Base-by-base conservation (phyloP, 768 basidiomycete genomes). In the Daedalea quercina region DNA sequence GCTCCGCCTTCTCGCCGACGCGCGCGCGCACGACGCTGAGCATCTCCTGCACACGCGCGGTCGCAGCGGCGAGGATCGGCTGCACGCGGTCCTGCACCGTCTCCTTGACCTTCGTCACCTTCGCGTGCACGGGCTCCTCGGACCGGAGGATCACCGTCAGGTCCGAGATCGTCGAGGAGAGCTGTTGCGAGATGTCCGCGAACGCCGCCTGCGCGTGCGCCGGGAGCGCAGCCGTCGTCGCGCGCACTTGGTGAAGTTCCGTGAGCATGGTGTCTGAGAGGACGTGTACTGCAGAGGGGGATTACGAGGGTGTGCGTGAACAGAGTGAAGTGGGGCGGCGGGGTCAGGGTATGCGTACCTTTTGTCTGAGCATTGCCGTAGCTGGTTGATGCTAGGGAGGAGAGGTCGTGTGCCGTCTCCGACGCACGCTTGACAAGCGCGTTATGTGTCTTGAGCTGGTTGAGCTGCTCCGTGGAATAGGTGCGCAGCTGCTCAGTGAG, bases 401-500 rank as follows among this genome's bases (percentile, higher is more conserved):
- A 79, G 64, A 91, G 79, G 45, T 75, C 73, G 31, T 81, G 76
- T 17, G 87, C 85, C 22, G 82, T 84, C 46, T 81, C 81, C 2
- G 79, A 78, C 2, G 87, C 87, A 54, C 77, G 78, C 74, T 89
- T 84, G 82, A 87, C 77, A 43, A 88, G 67, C 45, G 69, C 74
- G 53, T 72, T 85, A 58, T 90, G 88, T 17, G 74, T 71, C 60
- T 84, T 83, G 40, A 89, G 68, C 56, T 86, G 79, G 54, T 81
- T 85, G 62, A 88, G 66, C 60, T 89, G 87, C 56, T 88, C 84
- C 48, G 77, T 73, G 3, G 87, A 85, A 63, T 84, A 85, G 25
- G 72, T 77, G 55, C 77, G 78, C 42, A 89, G 61, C 60, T 84
- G 79, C 58, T 81, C 81, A 54, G 74, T 76, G 55, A 89, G 72